These are phyloP conservation scores for Colletotrichum karsti DNA, from an alignment of 2,329 filamentous ascomycete species.

Conservation along the genomic window DNA sequence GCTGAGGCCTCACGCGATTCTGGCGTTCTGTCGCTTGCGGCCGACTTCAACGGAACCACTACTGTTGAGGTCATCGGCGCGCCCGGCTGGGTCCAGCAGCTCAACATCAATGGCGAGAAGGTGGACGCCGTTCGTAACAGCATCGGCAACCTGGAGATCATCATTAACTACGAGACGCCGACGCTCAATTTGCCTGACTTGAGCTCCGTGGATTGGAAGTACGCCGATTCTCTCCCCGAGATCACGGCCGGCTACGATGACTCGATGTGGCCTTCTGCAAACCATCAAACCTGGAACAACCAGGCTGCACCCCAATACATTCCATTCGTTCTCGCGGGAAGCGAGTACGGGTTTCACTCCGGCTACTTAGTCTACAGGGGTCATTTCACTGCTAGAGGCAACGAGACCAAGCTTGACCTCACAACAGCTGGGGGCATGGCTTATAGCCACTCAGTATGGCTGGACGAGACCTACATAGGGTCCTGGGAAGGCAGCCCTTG, in stretches of 20 bases:
- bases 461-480: constrained; percentile 48
- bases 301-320: constrained; percentile 50
- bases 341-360: constrained; percentile 75
- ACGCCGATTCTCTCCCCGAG: constrained; percentile 33
- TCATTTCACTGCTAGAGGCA: constrained; percentile 67
- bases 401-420: constrained; percentile 62
- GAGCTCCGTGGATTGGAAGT: constrained; percentile 15
- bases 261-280: constrained; percentile 49
- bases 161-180: constrained; percentile 21
- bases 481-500: background rate
- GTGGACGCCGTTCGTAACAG: no score
- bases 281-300: constrained; percentile 39
- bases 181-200: constrained; percentile 9
- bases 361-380: constrained; percentile 74
- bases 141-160: no score
- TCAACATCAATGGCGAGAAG: constrained; percentile 28
- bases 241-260: constrained; percentile 44
- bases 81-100: constrained; percentile 14
- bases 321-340: constrained; percentile 69
- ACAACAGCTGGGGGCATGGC: constrained; percentile 70
- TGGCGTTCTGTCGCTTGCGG: constrained; percentile 32
- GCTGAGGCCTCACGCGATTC: constrained; percentile 17
- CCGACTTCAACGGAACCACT: constrained; percentile 33
- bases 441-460: constrained; percentile 70
- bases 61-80: constrained; percentile 32